Conservation (phyloP, 345 rosid genomes). For the Heritiera fomes region DNA sequence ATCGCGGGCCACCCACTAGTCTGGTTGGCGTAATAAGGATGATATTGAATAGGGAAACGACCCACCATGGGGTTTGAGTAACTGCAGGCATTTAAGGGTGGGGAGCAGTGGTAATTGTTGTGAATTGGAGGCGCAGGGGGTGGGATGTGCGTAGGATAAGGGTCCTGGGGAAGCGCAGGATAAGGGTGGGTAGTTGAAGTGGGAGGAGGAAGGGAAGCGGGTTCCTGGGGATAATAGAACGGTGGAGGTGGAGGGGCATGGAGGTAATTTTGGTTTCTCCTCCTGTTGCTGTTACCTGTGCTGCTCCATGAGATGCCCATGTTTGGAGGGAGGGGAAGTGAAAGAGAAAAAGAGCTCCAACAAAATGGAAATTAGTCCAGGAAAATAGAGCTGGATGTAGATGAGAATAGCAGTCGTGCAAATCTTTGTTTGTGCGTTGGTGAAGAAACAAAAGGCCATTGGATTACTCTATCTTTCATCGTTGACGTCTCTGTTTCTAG, state of each 20-base stretch:
- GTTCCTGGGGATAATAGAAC: constrained; percentile 32
- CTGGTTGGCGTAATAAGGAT: constrained; percentile 54
- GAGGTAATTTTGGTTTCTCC: constrained; percentile 51
- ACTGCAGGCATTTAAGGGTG: constrained; percentile 31
- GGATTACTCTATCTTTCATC: too few relatives aligned
- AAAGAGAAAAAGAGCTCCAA: neutral
- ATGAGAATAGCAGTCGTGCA: neutral
- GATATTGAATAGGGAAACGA: constrained; percentile 45
- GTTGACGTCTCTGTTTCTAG: neutral
- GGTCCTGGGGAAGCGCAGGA: constrained; percentile 26
- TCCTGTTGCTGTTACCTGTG: constrained; percentile 53
- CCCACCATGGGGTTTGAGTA: constrained; percentile 45
- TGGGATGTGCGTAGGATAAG: constrained; percentile 34
- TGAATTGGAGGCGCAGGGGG: constrained; percentile 41
- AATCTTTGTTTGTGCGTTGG: too few relatives aligned
- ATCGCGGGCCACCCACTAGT: constrained; percentile 46
- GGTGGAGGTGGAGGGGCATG: constrained; percentile 47
- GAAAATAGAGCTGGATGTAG: neutral
- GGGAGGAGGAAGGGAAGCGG: constrained; percentile 32
- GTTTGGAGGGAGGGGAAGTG: constrained; percentile 6
- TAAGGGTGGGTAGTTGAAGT: constrained; percentile 20
- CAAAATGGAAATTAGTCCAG: neutral
- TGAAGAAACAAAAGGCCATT: too few relatives aligned
- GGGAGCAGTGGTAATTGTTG: constrained; percentile 36
- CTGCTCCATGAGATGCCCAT: constrained; percentile 80